Conservation (phyloP, 192 early-diverging fungal genomes). For the Funneliformis mosseae region DNA sequence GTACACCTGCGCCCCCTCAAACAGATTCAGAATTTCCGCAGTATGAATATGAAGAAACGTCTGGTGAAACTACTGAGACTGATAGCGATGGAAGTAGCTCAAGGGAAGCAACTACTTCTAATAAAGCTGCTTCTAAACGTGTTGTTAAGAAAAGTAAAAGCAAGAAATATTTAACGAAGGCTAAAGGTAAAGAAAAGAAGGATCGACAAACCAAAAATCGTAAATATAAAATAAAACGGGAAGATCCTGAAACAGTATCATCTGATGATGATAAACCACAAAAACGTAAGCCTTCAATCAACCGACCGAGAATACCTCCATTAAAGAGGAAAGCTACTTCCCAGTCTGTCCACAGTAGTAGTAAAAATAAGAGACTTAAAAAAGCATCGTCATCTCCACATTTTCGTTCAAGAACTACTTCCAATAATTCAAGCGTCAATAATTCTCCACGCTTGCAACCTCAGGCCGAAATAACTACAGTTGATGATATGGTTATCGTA, state of each 20-base stretch:
- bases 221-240: background rate
- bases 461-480: background rate
- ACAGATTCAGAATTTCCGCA: constrained; percentile 4
- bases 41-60: background rate
- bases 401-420: background rate
- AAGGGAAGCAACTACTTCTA: background rate
- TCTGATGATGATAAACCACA: background rate
- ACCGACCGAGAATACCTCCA: background rate
- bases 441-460: constrained; percentile 1
- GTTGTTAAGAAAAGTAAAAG: background rate
- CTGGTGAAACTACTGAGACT: background rate
- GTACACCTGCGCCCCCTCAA: background rate
- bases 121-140: background rate
- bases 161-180: background rate
- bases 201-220: constrained; percentile 4
- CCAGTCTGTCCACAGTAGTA: background rate
- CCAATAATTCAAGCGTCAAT: background rate
- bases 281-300: background rate
- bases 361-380: background rate
- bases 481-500: background rate
- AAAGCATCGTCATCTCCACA: background rate
- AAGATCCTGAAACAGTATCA: background rate
- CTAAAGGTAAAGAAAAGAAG: background rate
- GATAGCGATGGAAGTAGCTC: background rate
- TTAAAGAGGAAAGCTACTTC: background rate